Conservation (phyloP, 2,329 filamentous ascomycete genomes). For the Fusarium algeriense region DNA sequence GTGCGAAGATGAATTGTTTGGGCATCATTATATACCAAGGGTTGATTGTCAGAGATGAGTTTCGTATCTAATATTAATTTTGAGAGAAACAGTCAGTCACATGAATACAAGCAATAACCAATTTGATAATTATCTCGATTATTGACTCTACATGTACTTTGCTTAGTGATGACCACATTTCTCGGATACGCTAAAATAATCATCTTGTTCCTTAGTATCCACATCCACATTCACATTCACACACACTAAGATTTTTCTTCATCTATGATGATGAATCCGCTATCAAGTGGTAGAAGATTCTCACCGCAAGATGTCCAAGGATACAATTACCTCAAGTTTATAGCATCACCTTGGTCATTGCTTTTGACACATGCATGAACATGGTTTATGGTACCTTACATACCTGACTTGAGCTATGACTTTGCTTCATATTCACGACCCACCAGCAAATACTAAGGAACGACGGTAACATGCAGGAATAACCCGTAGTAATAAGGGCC, state of each 20-base stretch:
- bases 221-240: neutral
- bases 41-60: slow-evolving; percentile 11
- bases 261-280: slow-evolving; percentile 28
- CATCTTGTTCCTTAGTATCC: slow-evolving; percentile 1
- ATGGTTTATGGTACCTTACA: neutral
- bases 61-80: slow-evolving; percentile 5
- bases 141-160: no score
- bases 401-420: slow-evolving; percentile 1
- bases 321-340: slow-evolving; percentile 17
- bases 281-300: slow-evolving; percentile 1
- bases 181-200: slow-evolving; percentile 13
- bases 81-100: neutral
- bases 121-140: neutral
- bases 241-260: slow-evolving; percentile 6
- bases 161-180: neutral
- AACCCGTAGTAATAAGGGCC: slow-evolving; percentile 41
- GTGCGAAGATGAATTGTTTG: slow-evolving; percentile 28
- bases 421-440: slow-evolving; percentile 12
- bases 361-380: neutral
- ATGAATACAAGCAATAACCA: neutral
- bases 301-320: slow-evolving; percentile 21
- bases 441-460: neutral
- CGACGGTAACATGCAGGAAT: slow-evolving; percentile 19
- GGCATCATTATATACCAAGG: slow-evolving; percentile 18
- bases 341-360: slow-evolving; percentile 11